Evolutionary conservation across 1,284 basidiomycete genomes (phyloP).

Genomic region (Cryptococcus sp.): DNA sequence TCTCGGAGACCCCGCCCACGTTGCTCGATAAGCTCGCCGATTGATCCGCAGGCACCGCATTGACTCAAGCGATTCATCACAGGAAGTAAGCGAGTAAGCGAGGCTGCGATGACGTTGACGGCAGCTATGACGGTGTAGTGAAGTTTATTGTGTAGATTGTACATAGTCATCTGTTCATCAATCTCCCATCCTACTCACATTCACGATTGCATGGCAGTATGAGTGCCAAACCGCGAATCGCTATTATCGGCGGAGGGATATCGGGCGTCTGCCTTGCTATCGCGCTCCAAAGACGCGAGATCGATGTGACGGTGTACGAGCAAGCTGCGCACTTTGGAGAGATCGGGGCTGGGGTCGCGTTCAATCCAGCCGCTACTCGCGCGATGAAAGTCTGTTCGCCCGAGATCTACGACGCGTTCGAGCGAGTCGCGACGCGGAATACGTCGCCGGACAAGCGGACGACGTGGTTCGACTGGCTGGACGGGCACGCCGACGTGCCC

Average conservation of each 20-base stretch:
- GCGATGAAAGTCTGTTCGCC: slow-evolving; percentile 19
- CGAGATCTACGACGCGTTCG: slow-evolving; percentile 19
- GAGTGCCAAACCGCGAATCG: background rate
- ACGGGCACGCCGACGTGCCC: slow-evolving; percentile 1
- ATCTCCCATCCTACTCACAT: no score
- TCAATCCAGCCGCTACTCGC: slow-evolving; percentile 20
- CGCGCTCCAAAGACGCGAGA: slow-evolving; percentile 13
- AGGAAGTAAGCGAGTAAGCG: no score
- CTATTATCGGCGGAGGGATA: slow-evolving; percentile 5
- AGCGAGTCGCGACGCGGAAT: slow-evolving; percentile 20
- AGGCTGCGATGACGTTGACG: no score
- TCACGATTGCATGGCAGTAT: no score
- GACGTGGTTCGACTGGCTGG: background rate
- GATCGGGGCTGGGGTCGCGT: slow-evolving; percentile 25
- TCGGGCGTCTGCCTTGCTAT: slow-evolving; percentile 15
- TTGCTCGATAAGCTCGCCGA: no score
- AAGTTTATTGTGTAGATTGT: no score
- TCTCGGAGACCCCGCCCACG: no score
- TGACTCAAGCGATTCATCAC: no score
- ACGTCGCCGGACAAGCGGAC: slow-evolving; percentile 11
- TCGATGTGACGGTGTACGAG: slow-evolving; percentile 22
- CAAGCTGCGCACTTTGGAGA: slow-evolving; percentile 22
- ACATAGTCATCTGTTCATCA: no score
- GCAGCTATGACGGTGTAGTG: no score
- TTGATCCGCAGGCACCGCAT: no score